phyloP scores from a whole-genome alignment of 805 yeast genomes.

The Saccharomyces kudriavzevii region DNA sequence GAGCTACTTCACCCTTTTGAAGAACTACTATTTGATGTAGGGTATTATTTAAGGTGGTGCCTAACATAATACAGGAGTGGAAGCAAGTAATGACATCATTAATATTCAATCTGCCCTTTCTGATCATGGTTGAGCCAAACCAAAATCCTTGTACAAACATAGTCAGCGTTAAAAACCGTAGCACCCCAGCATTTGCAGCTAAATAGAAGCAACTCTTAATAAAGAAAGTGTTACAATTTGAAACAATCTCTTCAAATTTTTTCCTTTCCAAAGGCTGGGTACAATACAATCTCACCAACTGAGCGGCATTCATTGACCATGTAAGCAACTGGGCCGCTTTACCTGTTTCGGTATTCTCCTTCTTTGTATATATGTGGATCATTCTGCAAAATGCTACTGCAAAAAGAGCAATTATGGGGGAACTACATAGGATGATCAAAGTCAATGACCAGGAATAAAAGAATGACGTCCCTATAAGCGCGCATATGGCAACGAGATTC shows the following conservation, averaged over 20 bases:
- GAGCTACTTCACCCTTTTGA: conserved; percentile 68
- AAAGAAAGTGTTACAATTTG: conserved; percentile 33
- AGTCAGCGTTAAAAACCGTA: conserved; percentile 50
- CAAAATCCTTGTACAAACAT: conserved; percentile 90
- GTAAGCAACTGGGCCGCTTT: conserved; percentile 52
- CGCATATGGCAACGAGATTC: conserved; percentile 43
- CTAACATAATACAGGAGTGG: conserved; percentile 69
- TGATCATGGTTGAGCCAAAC: conserved; percentile 72
- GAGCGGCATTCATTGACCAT: conserved; percentile 60
- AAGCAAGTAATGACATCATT: conserved; percentile 76
- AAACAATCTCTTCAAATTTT: conserved; percentile 33
- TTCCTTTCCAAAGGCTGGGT: conserved; percentile 46
- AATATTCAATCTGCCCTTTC: conserved; percentile 40
- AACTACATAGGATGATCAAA: conserved; percentile 59
- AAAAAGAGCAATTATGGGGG: conserved; percentile 55
- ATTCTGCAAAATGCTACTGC: conserved; percentile 44
- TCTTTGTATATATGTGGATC: conserved; percentile 40
- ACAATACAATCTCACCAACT: conserved; percentile 53
- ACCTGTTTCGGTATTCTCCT: conserved; percentile 52
- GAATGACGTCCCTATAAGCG: conserved; percentile 57
- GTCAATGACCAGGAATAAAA: conserved; percentile 81
- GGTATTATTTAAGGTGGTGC: conserved; percentile 48
- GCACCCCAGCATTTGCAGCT: conserved; percentile 45
- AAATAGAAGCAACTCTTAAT: conserved; percentile 40
- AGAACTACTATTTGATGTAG: conserved; percentile 51